Evolutionary conservation across 768 basidiomycete species (phyloP), one percentile per base, ranked within the genome.

Genomic region (Termitomyces sp.): DNA sequence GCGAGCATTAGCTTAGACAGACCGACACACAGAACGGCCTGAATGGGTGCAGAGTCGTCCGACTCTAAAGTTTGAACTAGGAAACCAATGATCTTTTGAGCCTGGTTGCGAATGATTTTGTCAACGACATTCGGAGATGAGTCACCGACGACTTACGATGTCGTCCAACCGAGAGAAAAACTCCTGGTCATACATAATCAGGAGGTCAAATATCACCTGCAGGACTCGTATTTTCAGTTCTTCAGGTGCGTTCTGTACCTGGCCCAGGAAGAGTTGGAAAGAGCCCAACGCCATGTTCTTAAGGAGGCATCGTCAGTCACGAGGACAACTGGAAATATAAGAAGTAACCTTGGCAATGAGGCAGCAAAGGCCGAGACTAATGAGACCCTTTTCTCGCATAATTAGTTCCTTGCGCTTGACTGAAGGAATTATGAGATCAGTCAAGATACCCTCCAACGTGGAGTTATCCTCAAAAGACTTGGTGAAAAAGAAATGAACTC

Each of bases 401-500:
- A 79, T 76, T 5, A 90, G 77, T 61, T 96, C 93, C 70, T 95
- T 95, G 50, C 91, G 83, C 64, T 88, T 86, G 41, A 98, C 91
- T 5, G 91, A 84, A 2, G 96, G 96, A 31, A 97, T 83, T 63
- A 98, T 92, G 16, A 99, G 75, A 61, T 98, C 93, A 10, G 79
- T 77, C 23, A 95, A 79, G 44, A 94, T 80, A 56, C 88, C 91
- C 66, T 89, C 86, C 16, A 94, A 68, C 0, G 90, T 91, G 1
- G 92, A 84, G 60, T 90, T 90, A 76, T 68, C 88, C 54, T 91
- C 81, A 47, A 94, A 79, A 7, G 85, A 85, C 72, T 89, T 36
- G 5, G n/a, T 9, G n/a, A 10, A 22, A 20, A 22, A 48, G 22
- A 12, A 5, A 22, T 7, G 7, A 10, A 68, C 4, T 29, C 33